Conservation (phyloP, 2,329 filamentous ascomycete species). For the Amylocarpus encephaloides region DNA sequence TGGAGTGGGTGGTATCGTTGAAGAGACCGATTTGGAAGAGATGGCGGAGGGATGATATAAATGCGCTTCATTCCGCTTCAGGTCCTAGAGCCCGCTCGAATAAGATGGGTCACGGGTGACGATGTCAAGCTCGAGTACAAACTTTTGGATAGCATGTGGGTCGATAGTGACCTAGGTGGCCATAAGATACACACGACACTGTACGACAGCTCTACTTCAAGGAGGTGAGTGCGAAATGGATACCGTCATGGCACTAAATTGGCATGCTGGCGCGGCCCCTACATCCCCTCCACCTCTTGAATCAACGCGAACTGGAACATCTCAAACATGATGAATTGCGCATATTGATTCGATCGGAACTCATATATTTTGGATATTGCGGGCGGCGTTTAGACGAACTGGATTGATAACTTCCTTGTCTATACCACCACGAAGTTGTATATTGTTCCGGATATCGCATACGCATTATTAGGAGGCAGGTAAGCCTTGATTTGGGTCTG, state of each 20-base stretch:
- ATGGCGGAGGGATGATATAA: slow-evolving; percentile 39
- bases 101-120: slow-evolving; percentile 43
- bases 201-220: slow-evolving; percentile 26
- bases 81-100: slow-evolving; percentile 46
- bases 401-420: background rate
- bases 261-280: slow-evolving; percentile 10
- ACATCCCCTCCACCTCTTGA: background rate
- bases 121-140: slow-evolving; percentile 52
- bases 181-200: slow-evolving; percentile 6
- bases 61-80: slow-evolving; percentile 40
- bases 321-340: too few relatives aligned
- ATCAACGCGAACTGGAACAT: background rate
- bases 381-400: background rate
- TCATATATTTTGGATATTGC: background rate
- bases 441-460: too few relatives aligned
- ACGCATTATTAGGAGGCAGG: too few relatives aligned
- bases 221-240: slow-evolving; percentile 17
- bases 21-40: slow-evolving; percentile 29
- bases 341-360: too few relatives aligned
- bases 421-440: too few relatives aligned
- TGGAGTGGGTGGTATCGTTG: slow-evolving; percentile 13
- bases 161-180: slow-evolving; percentile 32
- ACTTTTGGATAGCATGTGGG: slow-evolving; percentile 40
- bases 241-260: slow-evolving; percentile 26
- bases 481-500: too few relatives aligned